These are phyloP conservation scores for Talaromyces amestolkiae DNA, from an alignment of 2,329 filamentous ascomycete species.

Conservation along the genomic window DNA sequence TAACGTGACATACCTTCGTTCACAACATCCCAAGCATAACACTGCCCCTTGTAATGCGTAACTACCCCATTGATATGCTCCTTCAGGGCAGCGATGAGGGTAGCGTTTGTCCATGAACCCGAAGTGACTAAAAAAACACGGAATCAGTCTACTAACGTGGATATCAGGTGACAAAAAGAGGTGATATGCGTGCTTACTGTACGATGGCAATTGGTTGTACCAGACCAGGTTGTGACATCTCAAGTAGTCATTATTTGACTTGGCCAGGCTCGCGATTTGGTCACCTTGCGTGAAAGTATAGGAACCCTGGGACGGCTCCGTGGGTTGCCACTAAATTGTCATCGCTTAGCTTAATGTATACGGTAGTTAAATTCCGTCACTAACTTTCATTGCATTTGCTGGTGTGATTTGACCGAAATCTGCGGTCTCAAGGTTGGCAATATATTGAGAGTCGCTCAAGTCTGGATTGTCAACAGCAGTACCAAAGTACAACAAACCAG, in stretches of 20 bases:
- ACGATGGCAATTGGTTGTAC: slow-evolving; percentile 49
- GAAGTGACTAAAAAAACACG: slow-evolving; percentile 37
- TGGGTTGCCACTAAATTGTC: slow-evolving; percentile 56
- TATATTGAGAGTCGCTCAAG: slow-evolving; percentile 55
- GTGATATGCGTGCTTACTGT: slow-evolving; percentile 48
- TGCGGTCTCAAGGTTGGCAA: slow-evolving; percentile 56
- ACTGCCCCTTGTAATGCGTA: slow-evolving; percentile 36
- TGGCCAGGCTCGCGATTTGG: slow-evolving; percentile 41
- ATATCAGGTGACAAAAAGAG: slow-evolving; percentile 35
- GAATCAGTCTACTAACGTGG: slow-evolving; percentile 31
- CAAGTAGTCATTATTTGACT: slow-evolving; percentile 47
- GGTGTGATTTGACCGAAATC: slow-evolving; percentile 67
- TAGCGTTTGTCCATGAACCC: slow-evolving; percentile 56
- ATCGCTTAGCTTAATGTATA: neutral
- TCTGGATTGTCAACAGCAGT: slow-evolving; percentile 60
- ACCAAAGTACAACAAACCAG: slow-evolving; percentile 56
- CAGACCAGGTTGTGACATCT: slow-evolving; percentile 63
- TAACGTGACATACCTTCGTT: slow-evolving; percentile 33
- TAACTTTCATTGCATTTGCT: slow-evolving; percentile 58
- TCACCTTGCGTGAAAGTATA: slow-evolving; percentile 62
- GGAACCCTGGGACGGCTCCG: slow-evolving; percentile 54
- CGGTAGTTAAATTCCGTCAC: slow-evolving; percentile 8
- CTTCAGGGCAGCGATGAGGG: slow-evolving; percentile 57
- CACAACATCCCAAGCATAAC: slow-evolving; percentile 42
- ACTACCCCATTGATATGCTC: slow-evolving; percentile 41